Percentiles rank a stretch among this genome's conserved stretches.
phyloP scores from a whole-genome alignment of 352 stramenopile species.

The Phytophthora cryptogea region DNA sequence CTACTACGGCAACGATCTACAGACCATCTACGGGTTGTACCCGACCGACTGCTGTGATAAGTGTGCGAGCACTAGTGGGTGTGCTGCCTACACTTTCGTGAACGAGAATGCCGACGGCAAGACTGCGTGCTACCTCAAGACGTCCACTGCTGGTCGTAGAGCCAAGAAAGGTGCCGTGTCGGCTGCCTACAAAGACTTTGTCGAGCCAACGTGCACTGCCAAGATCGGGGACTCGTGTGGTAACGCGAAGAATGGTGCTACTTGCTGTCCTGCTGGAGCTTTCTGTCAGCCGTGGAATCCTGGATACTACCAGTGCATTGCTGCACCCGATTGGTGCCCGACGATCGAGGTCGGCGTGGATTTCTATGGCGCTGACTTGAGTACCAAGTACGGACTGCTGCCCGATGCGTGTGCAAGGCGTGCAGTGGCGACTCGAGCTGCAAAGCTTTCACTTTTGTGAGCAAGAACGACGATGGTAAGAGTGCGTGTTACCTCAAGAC shows the following conservation, averaged over 20 bases:
- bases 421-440: conserved; percentile 45
- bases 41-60: conserved; percentile 46
- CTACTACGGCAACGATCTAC: conserved; percentile 54
- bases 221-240: conserved; percentile 41
- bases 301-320: conserved; percentile 61
- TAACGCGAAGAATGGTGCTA: conserved; percentile 31
- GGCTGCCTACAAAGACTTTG: conserved; percentile 27
- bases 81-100: conserved; percentile 61
- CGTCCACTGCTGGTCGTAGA: conserved; percentile 18
- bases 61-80: conserved; percentile 47
- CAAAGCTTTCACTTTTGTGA: conserved; percentile 59
- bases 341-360: conserved; percentile 44
- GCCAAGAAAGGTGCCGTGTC: conserved; percentile 52
- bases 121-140: conserved; percentile 62
- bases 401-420: conserved; percentile 53
- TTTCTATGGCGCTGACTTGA: conserved; percentile 55
- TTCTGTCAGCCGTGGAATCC: conserved; percentile 71
- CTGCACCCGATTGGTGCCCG: conserved; percentile 44
- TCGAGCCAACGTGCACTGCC: conserved; percentile 30
- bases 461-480: conserved; percentile 53
- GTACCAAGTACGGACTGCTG: conserved; percentile 42
- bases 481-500: conserved; percentile 67
- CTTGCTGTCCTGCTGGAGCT: conserved; percentile 45
- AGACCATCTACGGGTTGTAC: conserved; percentile 45
- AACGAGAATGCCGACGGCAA: conserved; percentile 59